Base-by-base conservation (phyloP, 306 rosid genomes). In the Cucumis sativus region DNA sequence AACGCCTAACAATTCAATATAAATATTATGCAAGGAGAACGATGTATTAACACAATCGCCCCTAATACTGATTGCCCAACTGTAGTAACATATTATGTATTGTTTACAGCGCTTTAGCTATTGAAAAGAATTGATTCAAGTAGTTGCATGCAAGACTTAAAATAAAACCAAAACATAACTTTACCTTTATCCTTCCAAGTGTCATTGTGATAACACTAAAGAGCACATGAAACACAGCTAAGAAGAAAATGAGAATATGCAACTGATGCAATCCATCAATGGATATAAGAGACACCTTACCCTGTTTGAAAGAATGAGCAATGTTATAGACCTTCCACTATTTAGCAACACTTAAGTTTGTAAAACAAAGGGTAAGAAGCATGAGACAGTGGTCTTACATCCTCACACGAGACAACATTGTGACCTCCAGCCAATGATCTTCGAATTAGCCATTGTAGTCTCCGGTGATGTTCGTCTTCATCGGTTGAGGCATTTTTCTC, bases 141-240 rank as follows among this genome's bases (percentile, higher is more conserved):
- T 28, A 12, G 39, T 61, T 77, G 10, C 37, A 17, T 58, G 23
- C 11, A 6, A 63, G 33, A 17, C 8, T 17, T 16, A 12, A 35
- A 12, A 20, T 3, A 37, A 75, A 33, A 37, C 10, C 20, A 57
- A 30, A 57, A 51, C 5, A n/a, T 7, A 12, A 15, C n/a, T 41
- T 6, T 77, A 95, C 99, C 97, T 95, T 95, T 63, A 92, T 81
- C 82, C 98, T 92, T 60, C 97, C 99, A 21, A 95, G 99, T 85
- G 91, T 83, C 99, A 95, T 92, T 66, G 97, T 92, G 83, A 89
- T 68, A 78, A 89, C 92, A 79, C 97, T 92, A 85, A 88, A 95
- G 76, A 87, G 15, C 81, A 95, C 97, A 59, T 95, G 99, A 82
- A 95, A 87, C 66, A 88, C 81, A 21, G 99, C 99, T 78, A 95